Conservation (phyloP, 345 rosid genomes). For the Arabis alpina region DNA sequence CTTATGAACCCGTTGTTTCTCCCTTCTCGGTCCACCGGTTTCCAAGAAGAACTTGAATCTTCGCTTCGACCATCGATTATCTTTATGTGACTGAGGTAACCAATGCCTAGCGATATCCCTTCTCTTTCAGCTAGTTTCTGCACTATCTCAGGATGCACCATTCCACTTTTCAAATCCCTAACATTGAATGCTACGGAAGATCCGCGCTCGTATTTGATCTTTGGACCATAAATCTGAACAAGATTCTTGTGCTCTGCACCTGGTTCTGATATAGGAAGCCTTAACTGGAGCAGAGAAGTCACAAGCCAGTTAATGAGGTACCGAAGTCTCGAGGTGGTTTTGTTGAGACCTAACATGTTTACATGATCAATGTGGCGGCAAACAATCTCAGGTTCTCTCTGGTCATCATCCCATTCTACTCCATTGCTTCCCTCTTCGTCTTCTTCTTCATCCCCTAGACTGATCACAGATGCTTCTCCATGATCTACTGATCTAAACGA, state of each 20-base stretch:
- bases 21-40: slow-evolving; percentile 65
- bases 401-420: slow-evolving; percentile 68
- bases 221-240: slow-evolving; percentile 95
- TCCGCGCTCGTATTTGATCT: slow-evolving; percentile 95
- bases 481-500: slow-evolving; percentile 87
- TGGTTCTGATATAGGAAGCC: slow-evolving; percentile 64
- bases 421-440: slow-evolving; percentile 57
- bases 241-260: slow-evolving; percentile 59
- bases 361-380: slow-evolving; percentile 90
- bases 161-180: slow-evolving; percentile 67
- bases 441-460: slow-evolving; percentile 76
- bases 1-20: slow-evolving; percentile 65
- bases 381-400: slow-evolving; percentile 87
- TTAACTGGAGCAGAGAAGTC: slow-evolving; percentile 85
- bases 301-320: slow-evolving; percentile 97
- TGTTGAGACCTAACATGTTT: slow-evolving; percentile 93
- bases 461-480: slow-evolving; percentile 69
- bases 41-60: slow-evolving; percentile 65
- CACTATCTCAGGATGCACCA: slow-evolving; percentile 89
- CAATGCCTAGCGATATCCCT: slow-evolving; percentile 86
- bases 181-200: slow-evolving; percentile 94
- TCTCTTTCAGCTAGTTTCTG: slow-evolving; percentile 94
- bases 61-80: slow-evolving; percentile 65
- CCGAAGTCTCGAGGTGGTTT: slow-evolving; percentile 79
- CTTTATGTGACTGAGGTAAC: slow-evolving; percentile 88